Conservation (phyloP, 2,329 filamentous ascomycete species). For the Fusarium piperis region DNA sequence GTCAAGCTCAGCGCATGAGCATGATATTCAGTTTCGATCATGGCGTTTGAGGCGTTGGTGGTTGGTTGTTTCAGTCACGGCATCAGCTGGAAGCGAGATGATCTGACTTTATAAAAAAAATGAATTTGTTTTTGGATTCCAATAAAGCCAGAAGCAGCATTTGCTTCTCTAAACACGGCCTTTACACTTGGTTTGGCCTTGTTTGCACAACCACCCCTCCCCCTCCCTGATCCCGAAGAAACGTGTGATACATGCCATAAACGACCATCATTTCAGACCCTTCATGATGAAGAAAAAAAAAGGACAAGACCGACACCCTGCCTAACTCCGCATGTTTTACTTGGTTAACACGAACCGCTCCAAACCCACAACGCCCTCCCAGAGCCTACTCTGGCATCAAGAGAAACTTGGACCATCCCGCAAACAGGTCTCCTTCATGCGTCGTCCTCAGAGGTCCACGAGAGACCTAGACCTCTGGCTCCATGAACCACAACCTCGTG, state of each 20-base stretch:
- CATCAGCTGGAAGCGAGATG: conserved; percentile 5
- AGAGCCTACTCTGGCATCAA: neutral
- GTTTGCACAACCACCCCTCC: neutral
- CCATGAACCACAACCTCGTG: neutral
- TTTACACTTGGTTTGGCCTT: neutral
- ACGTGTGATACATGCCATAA: conserved; percentile 21
- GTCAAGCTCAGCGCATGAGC: conserved; percentile 35
- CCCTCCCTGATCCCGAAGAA: conserved; percentile 9
- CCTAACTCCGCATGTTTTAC: conserved; percentile 22
- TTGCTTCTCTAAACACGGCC: conserved; percentile 8
- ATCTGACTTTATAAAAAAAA: conserved; percentile 7
- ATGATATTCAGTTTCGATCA: neutral
- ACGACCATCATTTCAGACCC: conserved; percentile 34
- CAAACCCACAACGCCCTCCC: conserved; percentile 21
- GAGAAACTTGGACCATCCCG: neutral
- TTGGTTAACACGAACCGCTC: conserved; percentile 14
- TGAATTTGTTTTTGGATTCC: conserved; percentile 33
- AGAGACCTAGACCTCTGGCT: neutral
- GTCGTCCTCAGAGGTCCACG: neutral
- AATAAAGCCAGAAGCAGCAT: conserved; percentile 17
- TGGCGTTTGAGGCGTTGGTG: conserved; percentile 32
- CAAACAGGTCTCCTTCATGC: neutral
- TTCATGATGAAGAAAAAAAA: conserved; percentile 3
- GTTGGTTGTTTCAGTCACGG: conserved; percentile 9
- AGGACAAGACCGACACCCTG: conserved; percentile 4